Evolutionary conservation across 495 filamentous ascomycete species (phyloP).

Genomic region (Lichina pygmaea): DNA sequence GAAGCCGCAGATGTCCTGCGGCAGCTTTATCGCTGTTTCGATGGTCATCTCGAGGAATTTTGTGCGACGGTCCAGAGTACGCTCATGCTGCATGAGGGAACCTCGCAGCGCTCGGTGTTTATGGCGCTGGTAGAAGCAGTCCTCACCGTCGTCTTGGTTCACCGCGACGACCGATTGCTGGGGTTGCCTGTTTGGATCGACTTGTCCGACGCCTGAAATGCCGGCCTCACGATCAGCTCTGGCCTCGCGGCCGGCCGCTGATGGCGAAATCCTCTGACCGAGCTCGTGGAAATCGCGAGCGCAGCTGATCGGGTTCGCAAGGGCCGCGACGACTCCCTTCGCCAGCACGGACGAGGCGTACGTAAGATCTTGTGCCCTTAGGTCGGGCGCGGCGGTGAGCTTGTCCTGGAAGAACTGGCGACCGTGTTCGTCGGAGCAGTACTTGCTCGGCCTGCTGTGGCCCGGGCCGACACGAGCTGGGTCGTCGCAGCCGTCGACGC

Average conservation of each 20-base stretch:
- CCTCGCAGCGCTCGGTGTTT: background rate
- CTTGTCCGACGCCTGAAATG: background rate
- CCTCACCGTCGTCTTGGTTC: background rate
- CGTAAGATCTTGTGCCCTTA: too few relatives aligned
- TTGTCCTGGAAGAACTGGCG: constrained; percentile 17
- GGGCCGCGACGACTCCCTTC: constrained; percentile 26
- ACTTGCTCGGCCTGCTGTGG: constrained; percentile 26
- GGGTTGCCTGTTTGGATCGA: background rate
- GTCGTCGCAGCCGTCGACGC: constrained; percentile 28
- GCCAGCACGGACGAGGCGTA: constrained; percentile 13
- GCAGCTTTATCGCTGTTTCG: background rate
- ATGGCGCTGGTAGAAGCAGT: background rate
- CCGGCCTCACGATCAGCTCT: background rate
- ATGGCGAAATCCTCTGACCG: constrained; percentile 15
- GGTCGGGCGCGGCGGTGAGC: too few relatives aligned
- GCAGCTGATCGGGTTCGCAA: constrained; percentile 19
- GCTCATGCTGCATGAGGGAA: background rate
- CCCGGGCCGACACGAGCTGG: constrained; percentile 23
- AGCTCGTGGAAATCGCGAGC: constrained; percentile 27
- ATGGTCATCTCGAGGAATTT: background rate
- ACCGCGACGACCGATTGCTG: background rate
- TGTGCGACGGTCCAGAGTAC: background rate
- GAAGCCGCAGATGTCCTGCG: constrained; percentile 2
- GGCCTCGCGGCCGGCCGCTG: background rate
- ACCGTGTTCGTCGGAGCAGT: constrained; percentile 40